phyloP scores from a whole-genome alignment of 352 stramenopile species.

The Globisporangium emineosum region DNA sequence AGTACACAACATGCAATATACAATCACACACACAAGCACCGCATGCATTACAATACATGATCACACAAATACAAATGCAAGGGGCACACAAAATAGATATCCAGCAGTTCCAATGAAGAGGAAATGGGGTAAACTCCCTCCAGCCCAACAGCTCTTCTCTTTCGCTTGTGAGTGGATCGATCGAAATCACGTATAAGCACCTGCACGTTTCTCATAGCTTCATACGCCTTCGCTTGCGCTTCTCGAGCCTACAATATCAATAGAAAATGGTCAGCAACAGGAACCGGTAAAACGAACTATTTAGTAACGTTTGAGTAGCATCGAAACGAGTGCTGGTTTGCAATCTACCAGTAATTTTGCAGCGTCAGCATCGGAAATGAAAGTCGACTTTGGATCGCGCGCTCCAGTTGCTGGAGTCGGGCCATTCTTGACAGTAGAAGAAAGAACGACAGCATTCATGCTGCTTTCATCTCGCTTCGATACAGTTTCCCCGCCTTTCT shows the following conservation, averaged over 20 bases:
- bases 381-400: neutral
- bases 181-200: constrained; percentile 9
- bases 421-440: neutral
- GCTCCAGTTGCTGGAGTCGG: neutral
- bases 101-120: neutral
- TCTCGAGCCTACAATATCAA: constrained; percentile 19
- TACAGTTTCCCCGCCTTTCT: neutral
- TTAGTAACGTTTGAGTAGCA: neutral
- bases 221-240: constrained; percentile 25
- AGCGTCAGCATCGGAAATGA: constrained; percentile 14
- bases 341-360: constrained; percentile 16
- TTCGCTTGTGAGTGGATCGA: neutral
- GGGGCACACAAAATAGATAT: constrained; percentile 12
- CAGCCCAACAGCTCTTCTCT: neutral
- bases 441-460: neutral
- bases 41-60: neutral
- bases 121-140: neutral
- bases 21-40: neutral
- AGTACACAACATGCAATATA: neutral
- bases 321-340: neutral
- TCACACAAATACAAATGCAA: neutral
- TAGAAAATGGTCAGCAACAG: neutral
- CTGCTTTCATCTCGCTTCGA: too few relatives aligned
- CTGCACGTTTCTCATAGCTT: constrained; percentile 26
- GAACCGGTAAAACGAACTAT: neutral